phyloP scores from a whole-genome alignment of 225 moss, liverwort and hornwort genomes.

The Bryoerythrophyllum caledonicum region DNA sequence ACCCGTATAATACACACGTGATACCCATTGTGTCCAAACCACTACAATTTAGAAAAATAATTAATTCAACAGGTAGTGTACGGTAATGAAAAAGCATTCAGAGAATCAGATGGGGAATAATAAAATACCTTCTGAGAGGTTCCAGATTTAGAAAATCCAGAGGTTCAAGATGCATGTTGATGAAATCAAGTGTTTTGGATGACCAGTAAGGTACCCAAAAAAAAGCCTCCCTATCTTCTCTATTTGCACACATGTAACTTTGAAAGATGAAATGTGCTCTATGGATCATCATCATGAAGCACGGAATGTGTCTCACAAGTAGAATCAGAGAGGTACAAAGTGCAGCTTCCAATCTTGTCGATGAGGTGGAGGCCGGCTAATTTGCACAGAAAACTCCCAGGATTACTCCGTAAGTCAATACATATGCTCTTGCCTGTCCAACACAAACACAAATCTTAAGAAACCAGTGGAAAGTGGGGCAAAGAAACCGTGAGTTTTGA shows the following conservation, averaged over 20 bases:
- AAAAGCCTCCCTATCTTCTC: background rate
- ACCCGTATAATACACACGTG: too few relatives aligned
- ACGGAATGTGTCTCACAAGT: constrained; percentile 25
- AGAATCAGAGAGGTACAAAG: constrained; percentile 44
- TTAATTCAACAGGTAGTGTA: too few relatives aligned
- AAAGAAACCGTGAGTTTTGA: too few relatives aligned
- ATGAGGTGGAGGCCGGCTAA: constrained; percentile 24
- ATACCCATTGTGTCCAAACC: too few relatives aligned
- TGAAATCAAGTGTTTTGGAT: background rate
- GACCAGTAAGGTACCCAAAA: background rate
- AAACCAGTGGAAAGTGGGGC: background rate
- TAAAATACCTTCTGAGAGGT: background rate
- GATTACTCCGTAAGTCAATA: constrained; percentile 45
- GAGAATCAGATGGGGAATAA: too few relatives aligned
- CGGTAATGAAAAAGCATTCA: too few relatives aligned
- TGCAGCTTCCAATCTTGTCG: constrained; percentile 27
- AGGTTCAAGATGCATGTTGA: background rate
- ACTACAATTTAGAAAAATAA: too few relatives aligned
- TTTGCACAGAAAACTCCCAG: constrained; percentile 50
- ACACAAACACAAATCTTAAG: constrained; percentile 11
- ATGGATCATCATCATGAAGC: constrained; percentile 46
- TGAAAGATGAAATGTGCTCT: background rate
- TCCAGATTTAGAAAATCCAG: too few relatives aligned
- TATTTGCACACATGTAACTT: background rate
- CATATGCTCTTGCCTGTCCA: constrained; percentile 29